These are phyloP conservation scores for Cyclostephanos tholiformis DNA, from an alignment of 108 stramenopile genomes.

Conservation along the genomic window DNA sequence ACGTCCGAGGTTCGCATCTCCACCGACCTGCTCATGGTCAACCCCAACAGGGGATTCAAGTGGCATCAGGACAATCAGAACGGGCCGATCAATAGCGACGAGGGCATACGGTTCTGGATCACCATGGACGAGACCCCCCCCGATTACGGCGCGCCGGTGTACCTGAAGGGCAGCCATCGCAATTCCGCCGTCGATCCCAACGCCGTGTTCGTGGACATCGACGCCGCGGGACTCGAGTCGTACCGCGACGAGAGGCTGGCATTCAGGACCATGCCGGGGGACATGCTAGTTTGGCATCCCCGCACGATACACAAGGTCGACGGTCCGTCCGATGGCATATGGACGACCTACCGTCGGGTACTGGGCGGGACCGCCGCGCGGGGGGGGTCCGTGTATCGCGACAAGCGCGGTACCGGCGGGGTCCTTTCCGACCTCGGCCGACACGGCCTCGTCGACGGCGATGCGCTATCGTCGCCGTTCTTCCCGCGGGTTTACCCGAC, in stretches of 20 bases:
- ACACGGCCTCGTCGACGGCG: slow-evolving; percentile 76
- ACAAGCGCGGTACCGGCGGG: slow-evolving; percentile 86
- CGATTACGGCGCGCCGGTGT: slow-evolving; percentile 90
- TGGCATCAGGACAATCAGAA: slow-evolving; percentile 97
- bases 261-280: slow-evolving; percentile 89
- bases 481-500: slow-evolving; percentile 86
- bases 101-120: slow-evolving; percentile 91
- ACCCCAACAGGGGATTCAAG: slow-evolving; percentile 95
- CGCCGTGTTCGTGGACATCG: slow-evolving; percentile 90
- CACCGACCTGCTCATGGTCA: slow-evolving; percentile 93
- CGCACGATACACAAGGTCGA: slow-evolving; percentile 92
- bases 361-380: slow-evolving; percentile 88
- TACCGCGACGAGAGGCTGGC: slow-evolving; percentile 68
- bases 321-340: slow-evolving; percentile 87
- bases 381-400: slow-evolving; percentile 70
- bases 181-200: slow-evolving; percentile 76
- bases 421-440: slow-evolving; percentile 87
- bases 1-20: slow-evolving; percentile 86
- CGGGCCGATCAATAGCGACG: slow-evolving; percentile 86
- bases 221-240: slow-evolving; percentile 76
- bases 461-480: slow-evolving; percentile 70
- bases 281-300: slow-evolving; percentile 95
- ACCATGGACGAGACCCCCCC: slow-evolving; percentile 93
- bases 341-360: slow-evolving; percentile 88
- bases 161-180: slow-evolving; percentile 87